These are phyloP conservation scores for Spergularia bocconei DNA, from an alignment of 148 eudicot species.

Conservation along the genomic window DNA sequence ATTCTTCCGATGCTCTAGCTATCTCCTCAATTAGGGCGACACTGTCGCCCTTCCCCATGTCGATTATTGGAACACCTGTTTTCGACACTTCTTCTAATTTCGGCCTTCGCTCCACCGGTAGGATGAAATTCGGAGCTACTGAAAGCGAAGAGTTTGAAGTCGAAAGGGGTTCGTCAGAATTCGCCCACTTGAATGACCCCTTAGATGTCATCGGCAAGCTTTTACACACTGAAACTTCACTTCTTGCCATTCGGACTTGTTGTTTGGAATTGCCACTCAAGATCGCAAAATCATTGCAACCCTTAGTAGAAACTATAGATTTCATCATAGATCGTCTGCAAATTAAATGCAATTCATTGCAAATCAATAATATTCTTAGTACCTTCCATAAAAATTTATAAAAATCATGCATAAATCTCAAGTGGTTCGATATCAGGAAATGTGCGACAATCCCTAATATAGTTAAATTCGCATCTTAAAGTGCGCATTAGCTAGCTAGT, in stretches of 20 bases:
- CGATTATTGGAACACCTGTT: slow-evolving; percentile 28
- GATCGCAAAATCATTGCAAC: background rate
- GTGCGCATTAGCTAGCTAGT: too few relatives aligned
- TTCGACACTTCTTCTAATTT: slow-evolving; percentile 11
- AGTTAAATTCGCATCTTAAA: too few relatives aligned
- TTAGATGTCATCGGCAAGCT: background rate
- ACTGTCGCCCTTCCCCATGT: slow-evolving; percentile 1
- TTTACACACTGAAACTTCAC: background rate
- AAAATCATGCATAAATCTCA: too few relatives aligned
- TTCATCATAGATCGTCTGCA: slow-evolving; percentile 1
- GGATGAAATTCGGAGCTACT: slow-evolving; percentile 23
- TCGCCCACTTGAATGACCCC: slow-evolving; percentile 26
- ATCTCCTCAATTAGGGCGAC: slow-evolving; percentile 8
- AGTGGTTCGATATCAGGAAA: too few relatives aligned
- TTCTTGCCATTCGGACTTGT: background rate
- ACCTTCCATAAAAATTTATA: too few relatives aligned
- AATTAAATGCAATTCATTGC: background rate
- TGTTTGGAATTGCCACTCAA: background rate
- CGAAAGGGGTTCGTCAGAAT: slow-evolving; percentile 13
- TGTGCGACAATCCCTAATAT: too few relatives aligned
- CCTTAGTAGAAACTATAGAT: background rate
- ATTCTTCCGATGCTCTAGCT: slow-evolving; percentile 34
- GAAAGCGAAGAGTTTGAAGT: slow-evolving; percentile 16
- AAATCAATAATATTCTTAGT: too few relatives aligned
- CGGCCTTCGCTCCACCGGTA: slow-evolving; percentile 31